These are phyloP conservation scores for Ajuga reptans DNA, from an alignment of 305 asterid species.

Conservation along the genomic window DNA sequence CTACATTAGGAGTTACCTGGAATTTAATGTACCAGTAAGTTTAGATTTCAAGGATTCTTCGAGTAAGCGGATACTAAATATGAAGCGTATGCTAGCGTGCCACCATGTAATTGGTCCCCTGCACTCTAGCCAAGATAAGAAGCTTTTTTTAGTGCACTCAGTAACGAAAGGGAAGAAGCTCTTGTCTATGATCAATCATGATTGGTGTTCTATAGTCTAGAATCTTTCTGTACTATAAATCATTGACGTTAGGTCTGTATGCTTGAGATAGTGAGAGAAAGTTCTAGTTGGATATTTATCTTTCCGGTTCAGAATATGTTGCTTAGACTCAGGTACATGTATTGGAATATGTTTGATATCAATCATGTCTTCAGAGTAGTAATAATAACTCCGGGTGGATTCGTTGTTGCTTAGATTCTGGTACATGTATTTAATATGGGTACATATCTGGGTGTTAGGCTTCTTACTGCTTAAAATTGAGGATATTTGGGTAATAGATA, in stretches of 20 bases:
- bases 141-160: background rate
- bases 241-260: background rate
- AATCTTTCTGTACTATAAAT: background rate
- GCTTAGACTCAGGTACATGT: no score
- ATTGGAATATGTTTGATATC: no score
- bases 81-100: background rate
- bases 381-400: background rate
- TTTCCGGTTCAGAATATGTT: no score
- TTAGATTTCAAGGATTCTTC: background rate
- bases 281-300: background rate
- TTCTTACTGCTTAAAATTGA: no score
- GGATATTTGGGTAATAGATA: no score
- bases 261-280: background rate
- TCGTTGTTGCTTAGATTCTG: background rate
- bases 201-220: background rate
- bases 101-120: background rate
- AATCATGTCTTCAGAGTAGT: background rate
- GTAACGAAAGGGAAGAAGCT: background rate
- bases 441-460: no score
- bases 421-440: no score
- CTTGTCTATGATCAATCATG: background rate
- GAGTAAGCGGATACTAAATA: background rate
- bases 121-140: background rate
- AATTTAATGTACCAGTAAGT: background rate
- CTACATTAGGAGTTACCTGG: background rate